Percentiles rank a stretch among this genome's conserved stretches.
phyloP scores from a whole-genome alignment of 2,329 filamentous ascomycete genomes.

The Calonectria pteridis region DNA sequence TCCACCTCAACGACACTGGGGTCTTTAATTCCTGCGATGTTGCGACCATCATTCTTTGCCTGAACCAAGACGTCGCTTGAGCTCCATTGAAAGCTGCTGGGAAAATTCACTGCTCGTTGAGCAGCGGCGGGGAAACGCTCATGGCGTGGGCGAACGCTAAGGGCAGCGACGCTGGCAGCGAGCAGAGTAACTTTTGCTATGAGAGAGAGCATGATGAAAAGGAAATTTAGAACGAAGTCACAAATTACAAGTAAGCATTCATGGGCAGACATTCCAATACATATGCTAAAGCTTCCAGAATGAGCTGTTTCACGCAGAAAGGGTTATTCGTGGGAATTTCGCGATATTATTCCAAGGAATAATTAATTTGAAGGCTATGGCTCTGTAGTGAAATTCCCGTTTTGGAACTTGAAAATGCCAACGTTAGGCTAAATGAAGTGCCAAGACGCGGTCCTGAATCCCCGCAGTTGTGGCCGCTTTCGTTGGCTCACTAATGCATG shows the following conservation, averaged over 20 bases:
- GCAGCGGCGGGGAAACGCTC: not conserved
- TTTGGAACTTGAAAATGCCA: not conserved
- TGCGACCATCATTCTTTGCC: slow-evolving; percentile 13
- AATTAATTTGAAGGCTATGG: not conserved
- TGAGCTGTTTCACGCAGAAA: not conserved
- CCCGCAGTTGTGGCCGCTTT: not conserved
- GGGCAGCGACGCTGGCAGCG: not conserved
- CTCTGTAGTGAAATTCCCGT: not conserved
- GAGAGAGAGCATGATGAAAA: not conserved
- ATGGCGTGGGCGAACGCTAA: not conserved
- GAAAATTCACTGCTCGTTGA: not conserved
- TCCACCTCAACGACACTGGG: slow-evolving; percentile 1
- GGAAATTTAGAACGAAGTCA: too few species aligned
- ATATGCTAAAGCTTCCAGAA: not conserved
- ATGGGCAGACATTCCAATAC: not conserved
- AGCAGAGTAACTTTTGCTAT: not conserved
- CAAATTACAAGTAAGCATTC: not conserved
- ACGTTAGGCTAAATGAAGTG: not conserved
- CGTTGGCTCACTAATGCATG: not conserved
- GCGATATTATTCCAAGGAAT: not conserved
- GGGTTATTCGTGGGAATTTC: not conserved
- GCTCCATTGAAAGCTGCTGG: slow-evolving; percentile 10
- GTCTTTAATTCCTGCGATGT: slow-evolving; percentile 12
- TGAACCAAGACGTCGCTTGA: not conserved
- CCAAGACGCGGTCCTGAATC: not conserved